Base-by-base conservation (phyloP, 208 protist genomes). In the Eutreptiella sp. region DNA sequence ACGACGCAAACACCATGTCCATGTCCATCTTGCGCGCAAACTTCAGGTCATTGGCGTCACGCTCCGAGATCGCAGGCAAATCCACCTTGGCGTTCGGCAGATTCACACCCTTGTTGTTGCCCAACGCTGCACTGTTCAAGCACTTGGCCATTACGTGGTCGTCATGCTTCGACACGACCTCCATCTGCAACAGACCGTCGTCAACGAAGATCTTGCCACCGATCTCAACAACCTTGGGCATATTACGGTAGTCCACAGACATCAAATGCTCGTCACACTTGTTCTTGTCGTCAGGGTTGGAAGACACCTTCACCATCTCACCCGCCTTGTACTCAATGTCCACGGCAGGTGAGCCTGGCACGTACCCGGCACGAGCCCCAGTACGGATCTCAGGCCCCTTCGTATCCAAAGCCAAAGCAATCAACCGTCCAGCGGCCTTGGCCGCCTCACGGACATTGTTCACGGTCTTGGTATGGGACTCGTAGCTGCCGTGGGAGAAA, bases 1-100 rank as follows among this genome's bases (percentile, higher is more conserved):
- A 99, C 14, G 95, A 98, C 16, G 93, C 94, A 50, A 97, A 96
- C 65, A 99, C 83, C 60, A 98, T 95, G 77, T 99, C 97, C 39
- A 99, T 88, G 31, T 87, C 86, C 63, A 97, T 80, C 66, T 97
- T 80, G 14, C 94, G 85, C 38, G 82, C 94, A 66, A 96, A 98
- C 34, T 50, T 16, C 7, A 98, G 69, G 70, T 98, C 94, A 23
- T 68, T 53, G 46, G 72, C 70, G 76, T 97, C 93, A 72, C 97
- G 94, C 50, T 89, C 66, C 60, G 87, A 90, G 46, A 93, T 75
- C 23, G 88, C 81, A 14, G 85, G 85, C 24, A 92, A 70, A 48
- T 89, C 82, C 39, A 92, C 79, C 21, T 85, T 74, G 53, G 80
- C 86, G 35, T 83, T 82, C 31, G 86, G 86, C 46, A 92, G 75